phyloP scores from a whole-genome alignment of 345 rosid species.

The Hibiscus tridactylites region DNA sequence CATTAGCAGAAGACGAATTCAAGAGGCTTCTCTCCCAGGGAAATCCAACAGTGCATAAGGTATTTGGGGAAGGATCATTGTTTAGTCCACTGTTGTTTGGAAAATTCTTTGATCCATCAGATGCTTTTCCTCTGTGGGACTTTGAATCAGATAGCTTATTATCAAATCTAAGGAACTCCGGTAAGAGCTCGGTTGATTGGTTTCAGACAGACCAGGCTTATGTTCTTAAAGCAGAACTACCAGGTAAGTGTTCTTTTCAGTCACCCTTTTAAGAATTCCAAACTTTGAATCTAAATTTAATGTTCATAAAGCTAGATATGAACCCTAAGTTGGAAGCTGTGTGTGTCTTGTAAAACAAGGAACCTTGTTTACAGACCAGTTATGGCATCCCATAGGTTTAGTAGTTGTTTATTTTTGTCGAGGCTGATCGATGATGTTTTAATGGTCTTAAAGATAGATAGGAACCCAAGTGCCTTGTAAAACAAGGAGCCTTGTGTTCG shows the following conservation, averaged over 20 bases:
- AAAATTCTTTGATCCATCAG: conserved; percentile 86
- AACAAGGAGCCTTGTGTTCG: neutral
- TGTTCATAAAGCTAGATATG: neutral
- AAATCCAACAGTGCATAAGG: conserved; percentile 31
- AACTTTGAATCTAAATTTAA: neutral
- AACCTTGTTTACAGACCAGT: neutral
- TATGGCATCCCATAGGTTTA: neutral
- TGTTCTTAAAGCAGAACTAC: conserved; percentile 63
- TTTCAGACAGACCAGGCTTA: conserved; percentile 62
- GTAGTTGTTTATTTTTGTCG: neutral
- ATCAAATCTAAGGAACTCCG: conserved; percentile 42
- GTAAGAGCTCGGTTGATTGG: conserved; percentile 73
- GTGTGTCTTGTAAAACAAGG: neutral
- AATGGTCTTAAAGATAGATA: neutral
- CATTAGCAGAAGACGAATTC: conserved; percentile 54
- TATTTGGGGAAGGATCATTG: conserved; percentile 75
- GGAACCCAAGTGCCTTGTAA: neutral
- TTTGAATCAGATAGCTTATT: conserved; percentile 61
- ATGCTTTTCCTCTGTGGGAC: conserved; percentile 93
- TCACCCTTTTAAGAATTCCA: neutral
- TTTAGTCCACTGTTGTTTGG: conserved; percentile 80
- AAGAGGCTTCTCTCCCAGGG: conserved; percentile 37
- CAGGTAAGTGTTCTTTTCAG: conserved; percentile 35
- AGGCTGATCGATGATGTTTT: conserved; percentile 1
- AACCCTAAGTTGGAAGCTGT: neutral